Conservation (phyloP, 225 moss, liverwort and hornwort species). For the Antitrichia curtipendula region DNA sequence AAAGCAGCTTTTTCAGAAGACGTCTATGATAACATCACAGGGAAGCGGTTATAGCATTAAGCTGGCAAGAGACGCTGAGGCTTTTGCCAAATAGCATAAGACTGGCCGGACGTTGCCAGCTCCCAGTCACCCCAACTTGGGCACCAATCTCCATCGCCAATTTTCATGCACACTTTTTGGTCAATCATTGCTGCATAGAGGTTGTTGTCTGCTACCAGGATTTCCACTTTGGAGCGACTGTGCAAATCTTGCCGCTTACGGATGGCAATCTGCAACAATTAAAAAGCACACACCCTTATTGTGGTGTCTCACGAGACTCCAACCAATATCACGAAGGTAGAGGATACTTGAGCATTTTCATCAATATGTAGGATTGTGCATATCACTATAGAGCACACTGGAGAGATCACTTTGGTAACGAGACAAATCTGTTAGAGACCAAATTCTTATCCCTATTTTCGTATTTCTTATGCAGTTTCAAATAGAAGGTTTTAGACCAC, state of each 20-base stretch:
- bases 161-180: constrained; percentile 75
- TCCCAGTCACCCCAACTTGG: constrained; percentile 68
- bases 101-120: constrained; percentile 70
- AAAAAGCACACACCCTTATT: background rate
- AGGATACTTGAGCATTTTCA: background rate
- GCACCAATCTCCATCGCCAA: constrained; percentile 83
- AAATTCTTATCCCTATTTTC: background rate
- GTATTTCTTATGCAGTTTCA: background rate
- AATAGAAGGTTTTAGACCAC: background rate
- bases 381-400: background rate
- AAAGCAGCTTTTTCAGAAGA: background rate
- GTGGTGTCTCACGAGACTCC: background rate
- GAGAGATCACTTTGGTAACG: background rate
- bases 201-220: constrained; percentile 57
- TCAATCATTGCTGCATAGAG: constrained; percentile 85
- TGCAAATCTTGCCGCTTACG: constrained; percentile 64
- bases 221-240: constrained; percentile 65
- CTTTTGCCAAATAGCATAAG: constrained; percentile 89
- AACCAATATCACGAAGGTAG: background rate
- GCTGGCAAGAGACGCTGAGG: constrained; percentile 29
- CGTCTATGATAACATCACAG: background rate
- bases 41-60: background rate
- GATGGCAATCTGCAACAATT: constrained; percentile 40
- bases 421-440: background rate
- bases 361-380: background rate